These are phyloP conservation scores for Ophiostoma ips DNA, from an alignment of 2,329 filamentous ascomycete species.

Conservation along the genomic window DNA sequence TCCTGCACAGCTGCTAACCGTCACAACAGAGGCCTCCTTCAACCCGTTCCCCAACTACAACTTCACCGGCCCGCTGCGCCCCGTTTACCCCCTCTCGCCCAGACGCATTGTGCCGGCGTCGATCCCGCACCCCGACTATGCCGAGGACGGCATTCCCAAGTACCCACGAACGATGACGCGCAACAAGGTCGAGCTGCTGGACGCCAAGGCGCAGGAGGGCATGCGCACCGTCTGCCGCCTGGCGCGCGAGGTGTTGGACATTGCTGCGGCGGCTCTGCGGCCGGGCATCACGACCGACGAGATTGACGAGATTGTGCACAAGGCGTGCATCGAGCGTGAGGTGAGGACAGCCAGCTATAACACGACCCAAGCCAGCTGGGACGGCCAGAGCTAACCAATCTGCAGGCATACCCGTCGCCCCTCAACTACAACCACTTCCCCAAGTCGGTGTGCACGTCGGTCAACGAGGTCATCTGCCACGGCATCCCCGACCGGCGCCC, in stretches of 20 bases:
- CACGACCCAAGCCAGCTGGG: too few species aligned
- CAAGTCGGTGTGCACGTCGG: slow-evolving; percentile 92
- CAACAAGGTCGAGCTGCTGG: slow-evolving; percentile 72
- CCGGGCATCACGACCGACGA: slow-evolving; percentile 95
- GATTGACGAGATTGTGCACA: slow-evolving; percentile 88
- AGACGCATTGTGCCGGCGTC: slow-evolving; percentile 60
- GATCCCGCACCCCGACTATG: slow-evolving; percentile 80
- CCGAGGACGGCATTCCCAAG: slow-evolving; percentile 62
- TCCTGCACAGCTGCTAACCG: not conserved
- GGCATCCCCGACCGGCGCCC: slow-evolving; percentile 87
- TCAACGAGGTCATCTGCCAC: slow-evolving; percentile 97
- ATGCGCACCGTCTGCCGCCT: slow-evolving; percentile 89
- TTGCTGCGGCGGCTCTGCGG: slow-evolving; percentile 67
- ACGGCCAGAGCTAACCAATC: not conserved
- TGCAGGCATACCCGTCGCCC: slow-evolving; percentile 74
- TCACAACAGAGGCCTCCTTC: slow-evolving; percentile 66
- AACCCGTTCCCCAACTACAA: slow-evolving; percentile 85
- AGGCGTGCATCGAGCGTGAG: slow-evolving; percentile 83
- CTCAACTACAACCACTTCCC: slow-evolving; percentile 94
- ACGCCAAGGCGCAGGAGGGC: slow-evolving; percentile 64
- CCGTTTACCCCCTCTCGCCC: slow-evolving; percentile 72
- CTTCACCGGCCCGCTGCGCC: slow-evolving; percentile 69
- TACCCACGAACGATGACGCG: slow-evolving; percentile 46
- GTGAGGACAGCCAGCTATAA: too few species aligned
- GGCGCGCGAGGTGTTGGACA: slow-evolving; percentile 82